Evolutionary conservation across 352 stramenopile genomes (phyloP), one percentile per base, ranked within the genome.

Genomic region (Globisporangium spiculum): DNA sequence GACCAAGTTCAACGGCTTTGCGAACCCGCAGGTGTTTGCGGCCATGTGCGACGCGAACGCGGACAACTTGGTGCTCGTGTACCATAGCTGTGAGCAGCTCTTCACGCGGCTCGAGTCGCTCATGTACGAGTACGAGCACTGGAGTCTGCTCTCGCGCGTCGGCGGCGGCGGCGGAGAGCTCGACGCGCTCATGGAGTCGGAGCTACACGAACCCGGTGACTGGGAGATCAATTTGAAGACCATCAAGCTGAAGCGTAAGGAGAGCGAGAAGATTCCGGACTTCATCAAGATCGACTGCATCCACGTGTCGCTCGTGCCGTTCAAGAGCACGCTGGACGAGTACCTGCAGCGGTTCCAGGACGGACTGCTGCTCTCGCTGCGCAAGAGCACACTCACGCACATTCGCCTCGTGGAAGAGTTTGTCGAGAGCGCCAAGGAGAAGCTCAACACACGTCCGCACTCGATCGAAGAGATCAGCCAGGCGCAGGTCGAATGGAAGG

Each of bases 191-290:
- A 85, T 98, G 48, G 93, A 97, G 64, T 56, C 75, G 1, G 77
- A 86, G 52, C 73, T 97, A 1, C 74, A 83, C 8, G 83, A 90
- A 22, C 85, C 86, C 0, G 67, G 36, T 0, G 84, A 97, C 63
- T 98, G 91, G 78, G 92, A 98, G 48, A 41, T 87, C 24, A 98
- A 98, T 70, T 88, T 98, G 58, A 97, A 97, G 65, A 85, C 81
- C 12, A 70, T 98, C 27, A 94, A 93, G 60, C 44, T 68, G 4
- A 97, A 97, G 63, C 80, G 90, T n/a, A 98, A 97, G 61, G 94
- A 98, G 52, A 88, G 87, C 63, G 96, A 98, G 62, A 97, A 98
- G 70, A 87, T 97, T 44, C 80, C 89, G 4, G 94, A 98, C 73
- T 80, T 93, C 53, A 69, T 92, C 41, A 90, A 91, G 66, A 77